Conservation (phyloP, 306 rosid species). For the Castanea sativa region DNA sequence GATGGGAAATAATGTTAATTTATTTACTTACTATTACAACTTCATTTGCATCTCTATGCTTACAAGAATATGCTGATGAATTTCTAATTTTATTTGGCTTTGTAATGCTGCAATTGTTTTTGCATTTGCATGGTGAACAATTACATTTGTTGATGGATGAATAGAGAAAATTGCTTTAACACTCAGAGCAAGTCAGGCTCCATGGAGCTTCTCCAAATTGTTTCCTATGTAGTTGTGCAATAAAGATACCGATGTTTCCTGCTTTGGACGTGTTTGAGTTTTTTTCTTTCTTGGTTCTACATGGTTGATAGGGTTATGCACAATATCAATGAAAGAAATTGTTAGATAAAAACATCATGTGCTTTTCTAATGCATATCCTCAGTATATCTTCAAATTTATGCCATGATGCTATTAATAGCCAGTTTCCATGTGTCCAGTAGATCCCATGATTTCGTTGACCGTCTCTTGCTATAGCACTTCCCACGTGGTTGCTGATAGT, state of each 20-base stretch:
- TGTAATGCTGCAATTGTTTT: neutral
- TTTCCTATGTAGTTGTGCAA: neutral
- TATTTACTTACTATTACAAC: neutral
- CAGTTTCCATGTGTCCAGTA: neutral
- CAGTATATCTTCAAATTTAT: neutral
- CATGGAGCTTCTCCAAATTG: neutral
- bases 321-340: neutral
- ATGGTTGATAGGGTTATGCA: neutral
- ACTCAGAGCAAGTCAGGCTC: neutral
- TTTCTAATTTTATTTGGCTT: neutral
- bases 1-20: neutral
- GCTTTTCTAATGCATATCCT: neutral
- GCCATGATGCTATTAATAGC: neutral
- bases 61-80: neutral
- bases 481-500: neutral
- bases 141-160: neutral
- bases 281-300: neutral
- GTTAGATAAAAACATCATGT: neutral
- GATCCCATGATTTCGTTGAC: neutral
- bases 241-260: neutral
- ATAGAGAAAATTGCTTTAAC: neutral
- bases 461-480: neutral
- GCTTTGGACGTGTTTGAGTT: neutral
- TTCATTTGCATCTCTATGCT: slow-evolving; percentile 2
- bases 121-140: neutral